phyloP scores from a whole-genome alignment of 768 basidiomycete genomes.

The Mrakia blollopis region DNA sequence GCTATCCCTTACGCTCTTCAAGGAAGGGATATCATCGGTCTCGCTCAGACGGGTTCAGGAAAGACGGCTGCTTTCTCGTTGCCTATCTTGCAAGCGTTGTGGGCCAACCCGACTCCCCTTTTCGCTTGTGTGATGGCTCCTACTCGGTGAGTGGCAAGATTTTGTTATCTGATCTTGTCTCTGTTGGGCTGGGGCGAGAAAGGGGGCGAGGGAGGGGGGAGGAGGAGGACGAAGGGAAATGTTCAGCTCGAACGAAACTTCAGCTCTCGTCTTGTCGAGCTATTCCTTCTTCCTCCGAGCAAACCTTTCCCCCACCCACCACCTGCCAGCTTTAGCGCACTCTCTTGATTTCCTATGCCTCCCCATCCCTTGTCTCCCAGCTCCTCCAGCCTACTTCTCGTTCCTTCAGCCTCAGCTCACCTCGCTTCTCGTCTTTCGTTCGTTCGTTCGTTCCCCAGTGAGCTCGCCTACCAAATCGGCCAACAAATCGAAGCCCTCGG shows the following conservation, averaged over 20 bases:
- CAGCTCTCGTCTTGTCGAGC: too few relatives aligned
- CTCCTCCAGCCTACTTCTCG: background rate
- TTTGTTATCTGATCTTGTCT: background rate
- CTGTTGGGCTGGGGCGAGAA: background rate
- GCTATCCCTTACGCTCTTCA: constrained; percentile 79
- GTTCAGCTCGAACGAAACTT: background rate
- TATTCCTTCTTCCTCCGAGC: background rate
- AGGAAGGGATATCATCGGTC: constrained; percentile 93
- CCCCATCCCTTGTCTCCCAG: background rate
- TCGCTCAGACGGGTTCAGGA: constrained; percentile 95
- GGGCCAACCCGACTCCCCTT: constrained; percentile 81
- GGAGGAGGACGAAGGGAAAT: background rate
- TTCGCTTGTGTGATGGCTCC: constrained; percentile 93
- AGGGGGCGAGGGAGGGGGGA: background rate
- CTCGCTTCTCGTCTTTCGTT: background rate
- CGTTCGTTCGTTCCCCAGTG: constrained; percentile 49
- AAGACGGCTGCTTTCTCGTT: constrained; percentile 97
- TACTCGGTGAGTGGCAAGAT: constrained; percentile 57
- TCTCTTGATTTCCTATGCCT: background rate
- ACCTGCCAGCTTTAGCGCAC: background rate
- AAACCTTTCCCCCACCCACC: background rate
- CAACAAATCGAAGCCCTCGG: constrained; percentile 91
- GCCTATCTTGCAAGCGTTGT: constrained; percentile 91
- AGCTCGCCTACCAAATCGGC: constrained; percentile 96
- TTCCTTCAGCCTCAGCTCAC: background rate